A percentile compares a stretch with the other conserved stretches of the same genome.
These are phyloP conservation scores for Solanum hybrid DNA, from an alignment of 305 asterid species.

Conservation along the genomic window DNA sequence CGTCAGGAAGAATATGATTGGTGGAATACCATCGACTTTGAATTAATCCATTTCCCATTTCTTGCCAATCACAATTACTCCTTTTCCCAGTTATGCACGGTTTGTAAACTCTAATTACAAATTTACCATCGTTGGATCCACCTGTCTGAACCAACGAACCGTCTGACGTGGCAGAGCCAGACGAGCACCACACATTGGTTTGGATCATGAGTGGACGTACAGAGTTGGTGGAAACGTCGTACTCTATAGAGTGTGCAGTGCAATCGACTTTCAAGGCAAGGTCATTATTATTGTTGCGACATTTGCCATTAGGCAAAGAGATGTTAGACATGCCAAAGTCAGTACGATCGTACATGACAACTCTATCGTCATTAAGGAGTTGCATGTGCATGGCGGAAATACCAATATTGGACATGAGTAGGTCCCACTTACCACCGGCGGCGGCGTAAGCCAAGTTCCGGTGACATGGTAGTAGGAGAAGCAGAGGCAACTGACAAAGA, in stretches of 20 bases:
- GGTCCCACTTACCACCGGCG: constrained; percentile 14
- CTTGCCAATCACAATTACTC: constrained; percentile 43
- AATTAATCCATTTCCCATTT: constrained; percentile 15
- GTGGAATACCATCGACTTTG: constrained; percentile 27
- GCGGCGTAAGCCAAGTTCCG: constrained; percentile 8
- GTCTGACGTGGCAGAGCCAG: constrained; percentile 5
- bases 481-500: neutral
- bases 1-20: constrained; percentile 4
- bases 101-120: neutral
- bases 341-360: constrained; percentile 12
- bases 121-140: constrained; percentile 5
- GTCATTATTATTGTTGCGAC: constrained; percentile 3
- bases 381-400: constrained; percentile 25
- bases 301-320: constrained; percentile 3
- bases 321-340: constrained; percentile 15
- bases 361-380: constrained; percentile 9
- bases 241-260: constrained; percentile 18
- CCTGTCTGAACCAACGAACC: constrained; percentile 13
- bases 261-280: constrained; percentile 1
- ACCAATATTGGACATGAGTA: constrained; percentile 11
- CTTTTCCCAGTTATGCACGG: neutral
- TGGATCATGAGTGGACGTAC: constrained; percentile 17
- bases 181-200: constrained; percentile 15
- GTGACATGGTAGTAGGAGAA: neutral
- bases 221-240: neutral